phyloP scores from a whole-genome alignment of 1,284 basidiomycete species.

The Trichosporon sp. region DNA sequence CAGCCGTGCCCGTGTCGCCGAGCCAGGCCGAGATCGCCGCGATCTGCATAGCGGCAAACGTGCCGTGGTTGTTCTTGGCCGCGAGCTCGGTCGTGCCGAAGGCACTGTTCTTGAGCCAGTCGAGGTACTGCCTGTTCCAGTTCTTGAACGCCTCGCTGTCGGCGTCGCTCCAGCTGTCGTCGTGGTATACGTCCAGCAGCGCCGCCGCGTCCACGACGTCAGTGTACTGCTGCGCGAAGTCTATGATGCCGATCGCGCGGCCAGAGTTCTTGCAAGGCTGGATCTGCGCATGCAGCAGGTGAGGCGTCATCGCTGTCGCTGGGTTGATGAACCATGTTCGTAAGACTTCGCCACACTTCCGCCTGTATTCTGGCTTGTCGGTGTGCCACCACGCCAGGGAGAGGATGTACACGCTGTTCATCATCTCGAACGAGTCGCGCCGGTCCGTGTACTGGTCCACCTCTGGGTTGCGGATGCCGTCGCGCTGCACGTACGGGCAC shows the following conservation, averaged over 20 bases:
- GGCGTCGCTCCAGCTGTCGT: slow-evolving; percentile 1
- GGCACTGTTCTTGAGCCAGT: slow-evolving; percentile 7
- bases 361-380: slow-evolving; percentile 7
- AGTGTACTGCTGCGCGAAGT: slow-evolving; percentile 16
- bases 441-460: slow-evolving; percentile 15
- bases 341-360: background rate
- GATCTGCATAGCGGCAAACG: slow-evolving; percentile 13
- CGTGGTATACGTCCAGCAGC: background rate
- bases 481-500: slow-evolving; percentile 14
- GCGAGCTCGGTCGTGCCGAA: slow-evolving; percentile 11
- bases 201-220: slow-evolving; percentile 10
- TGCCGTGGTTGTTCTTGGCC: slow-evolving; percentile 13
- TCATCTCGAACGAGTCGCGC: slow-evolving; percentile 8
- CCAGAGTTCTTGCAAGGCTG: slow-evolving; percentile 9
- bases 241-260: slow-evolving; percentile 12
- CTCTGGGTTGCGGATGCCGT: slow-evolving; percentile 13
- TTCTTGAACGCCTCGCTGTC: slow-evolving; percentile 4
- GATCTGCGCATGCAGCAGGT: slow-evolving; percentile 14
- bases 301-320: slow-evolving; percentile 4
- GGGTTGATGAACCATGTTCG: slow-evolving; percentile 11
- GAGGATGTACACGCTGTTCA: slow-evolving; percentile 8
- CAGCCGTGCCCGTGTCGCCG: slow-evolving; percentile 2
- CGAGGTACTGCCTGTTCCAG: slow-evolving; percentile 12
- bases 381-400: slow-evolving; percentile 17
- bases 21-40: slow-evolving; percentile 7